A percentile compares a stretch with the other conserved stretches of the same genome.
Conservation (phyloP, 2,329 filamentous ascomycete genomes). For the Calonectria pseudoreteaudii region DNA sequence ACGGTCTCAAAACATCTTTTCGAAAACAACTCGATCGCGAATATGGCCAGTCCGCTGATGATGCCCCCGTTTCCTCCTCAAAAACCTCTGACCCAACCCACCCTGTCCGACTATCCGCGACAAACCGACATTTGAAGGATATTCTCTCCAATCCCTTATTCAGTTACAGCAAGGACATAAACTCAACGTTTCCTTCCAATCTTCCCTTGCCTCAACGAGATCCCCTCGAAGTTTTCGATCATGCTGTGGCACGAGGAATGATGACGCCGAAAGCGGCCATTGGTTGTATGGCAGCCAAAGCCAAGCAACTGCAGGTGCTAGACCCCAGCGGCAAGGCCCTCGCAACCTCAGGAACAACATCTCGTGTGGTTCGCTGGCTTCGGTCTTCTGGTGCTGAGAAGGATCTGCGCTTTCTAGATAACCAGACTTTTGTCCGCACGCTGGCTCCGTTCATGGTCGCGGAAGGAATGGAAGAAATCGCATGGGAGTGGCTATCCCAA, state of each 20-base stretch:
- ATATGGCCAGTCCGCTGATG: slow-evolving; percentile 58
- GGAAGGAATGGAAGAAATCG: slow-evolving; percentile 62
- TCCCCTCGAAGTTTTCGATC: slow-evolving; percentile 67
- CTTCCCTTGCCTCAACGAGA: slow-evolving; percentile 45
- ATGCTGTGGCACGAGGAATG: slow-evolving; percentile 65
- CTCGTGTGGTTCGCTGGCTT: slow-evolving; percentile 66
- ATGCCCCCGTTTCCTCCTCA: slow-evolving; percentile 28
- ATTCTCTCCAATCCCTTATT: slow-evolving; percentile 71
- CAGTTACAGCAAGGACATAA: slow-evolving; percentile 46
- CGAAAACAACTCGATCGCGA: slow-evolving; percentile 69
- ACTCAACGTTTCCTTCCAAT: slow-evolving; percentile 32
- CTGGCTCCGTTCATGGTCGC: slow-evolving; percentile 64
- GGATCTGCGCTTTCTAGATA: slow-evolving; percentile 58
- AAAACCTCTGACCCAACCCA: slow-evolving; percentile 31
- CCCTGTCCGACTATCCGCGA: slow-evolving; percentile 52
- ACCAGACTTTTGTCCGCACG: slow-evolving; percentile 51
- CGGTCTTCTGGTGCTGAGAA: slow-evolving; percentile 61
- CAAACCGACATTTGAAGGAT: slow-evolving; percentile 62
- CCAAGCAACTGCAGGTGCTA: slow-evolving; percentile 53
- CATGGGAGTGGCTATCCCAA: slow-evolving; percentile 65
- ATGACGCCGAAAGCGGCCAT: slow-evolving; percentile 66
- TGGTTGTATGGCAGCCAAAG: slow-evolving; percentile 64
- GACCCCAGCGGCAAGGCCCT: slow-evolving; percentile 45
- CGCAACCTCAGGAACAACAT: slow-evolving; percentile 57
- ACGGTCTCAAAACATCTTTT: slow-evolving; percentile 68